Evolutionary conservation across 169 alveolate genomes (phyloP), one percentile per base, ranked within the genome.

Genomic region (Babesia sp.): DNA sequence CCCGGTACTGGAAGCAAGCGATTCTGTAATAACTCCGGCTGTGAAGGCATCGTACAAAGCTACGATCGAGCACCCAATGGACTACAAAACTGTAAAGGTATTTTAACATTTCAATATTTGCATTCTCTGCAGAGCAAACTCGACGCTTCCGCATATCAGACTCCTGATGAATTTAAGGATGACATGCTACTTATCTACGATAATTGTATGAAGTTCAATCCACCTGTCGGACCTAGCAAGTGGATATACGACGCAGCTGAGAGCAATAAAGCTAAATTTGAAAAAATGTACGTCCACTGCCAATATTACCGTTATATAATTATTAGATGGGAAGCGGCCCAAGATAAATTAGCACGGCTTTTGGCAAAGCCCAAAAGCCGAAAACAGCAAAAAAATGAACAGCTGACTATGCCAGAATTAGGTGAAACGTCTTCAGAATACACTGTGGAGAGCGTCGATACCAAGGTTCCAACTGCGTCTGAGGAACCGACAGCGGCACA

Each of bases 101-200:
- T 12, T 69, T 71, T 34, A 14, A 33, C 14, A 22, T 11, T 16
- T 12, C 22, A 6, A 14, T 14, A 7, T 0, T 31, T 67, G 12
- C 50, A 51, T 2, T 1, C 12, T 26, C 18, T 0, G 34, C 70
- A 69, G 79, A 26, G 26, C 44, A 79, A 79, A 12, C 71, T 79
- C 31, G 78, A 70, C 11, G 33, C 46, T 26, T 60, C 66, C 18
- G 24, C 54, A 1, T 79, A 79, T 42, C 44, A 16, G 16, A 48
- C 64, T 1, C 87, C 87, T 11, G 74, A 70, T 22, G 87, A 79
- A 46, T 79, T 79, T 53, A 46, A 7, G 36, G 76, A 60, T 34
- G 87, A 79, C 58, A 79, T 79, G 87, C 36, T 66, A 71, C 68
- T 79, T 28, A 79, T 79, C 18, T 79, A 79, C 61, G 87, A 79